Conservation (phyloP, 129 eudicot species). For the Tagetes erecta region DNA sequence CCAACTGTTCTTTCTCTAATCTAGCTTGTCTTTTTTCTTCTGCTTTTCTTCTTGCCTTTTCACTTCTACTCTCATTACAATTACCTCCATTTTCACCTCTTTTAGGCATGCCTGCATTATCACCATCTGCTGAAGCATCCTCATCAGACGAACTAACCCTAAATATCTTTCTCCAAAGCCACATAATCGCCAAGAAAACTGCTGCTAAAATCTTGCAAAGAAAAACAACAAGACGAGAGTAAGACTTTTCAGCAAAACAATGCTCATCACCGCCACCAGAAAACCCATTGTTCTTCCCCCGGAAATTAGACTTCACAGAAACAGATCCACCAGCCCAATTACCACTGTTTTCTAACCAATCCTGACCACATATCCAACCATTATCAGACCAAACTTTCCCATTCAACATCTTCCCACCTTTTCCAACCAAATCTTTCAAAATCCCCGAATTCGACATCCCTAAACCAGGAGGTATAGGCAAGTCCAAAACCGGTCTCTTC, state of each 20-base stretch:
- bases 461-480: constrained; percentile 64
- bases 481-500: constrained; percentile 73
- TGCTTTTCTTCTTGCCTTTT: constrained; percentile 92
- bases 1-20: constrained; percentile 74
- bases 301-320: constrained; percentile 47
- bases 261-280: constrained; percentile 50
- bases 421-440: constrained; percentile 75
- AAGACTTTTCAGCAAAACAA: constrained; percentile 68
- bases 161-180: constrained; percentile 72
- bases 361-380: constrained; percentile 71
- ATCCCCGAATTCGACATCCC: constrained; percentile 66
- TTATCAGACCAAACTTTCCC: constrained; percentile 78
- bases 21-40: constrained; percentile 96
- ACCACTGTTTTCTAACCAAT: constrained; percentile 77
- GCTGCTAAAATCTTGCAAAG: constrained; percentile 52
- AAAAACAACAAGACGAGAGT: constrained; percentile 50
- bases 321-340: constrained; percentile 63
- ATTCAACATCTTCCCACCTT: constrained; percentile 78
- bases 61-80: constrained; percentile 74
- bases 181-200: constrained; percentile 52
- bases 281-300: constrained; percentile 45
- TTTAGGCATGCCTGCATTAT: constrained; percentile 43
- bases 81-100: constrained; percentile 60
- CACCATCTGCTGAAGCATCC: constrained; percentile 59
- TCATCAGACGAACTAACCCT: constrained; percentile 63